Evolutionary conservation across 345 rosid genomes (phyloP), one percentile per base, ranked within the genome.

Genomic region (Citrus trifoliata): DNA sequence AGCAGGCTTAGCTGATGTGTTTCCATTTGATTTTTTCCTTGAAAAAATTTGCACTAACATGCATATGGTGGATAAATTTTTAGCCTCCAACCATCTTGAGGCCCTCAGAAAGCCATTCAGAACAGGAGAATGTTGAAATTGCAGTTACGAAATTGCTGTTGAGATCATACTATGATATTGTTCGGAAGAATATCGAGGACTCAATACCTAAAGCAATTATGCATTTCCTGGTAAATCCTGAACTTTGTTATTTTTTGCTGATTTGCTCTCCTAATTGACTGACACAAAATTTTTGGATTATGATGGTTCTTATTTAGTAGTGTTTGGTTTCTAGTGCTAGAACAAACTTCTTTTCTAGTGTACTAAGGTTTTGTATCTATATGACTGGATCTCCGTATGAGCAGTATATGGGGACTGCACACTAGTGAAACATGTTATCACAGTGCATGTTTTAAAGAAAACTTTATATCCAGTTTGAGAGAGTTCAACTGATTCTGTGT

Each of bases 131-230:
- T 67, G 76, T 93, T 56, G 98, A 97, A 84, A 93, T 94, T 83
- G 83, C 86, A 38, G 86, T 92, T 63, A 97, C 93, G 25, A 97
- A 93, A 87, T 85, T 91, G 81, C 91, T 97, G 40, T 88, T 97
- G 65, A 87, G 85, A 83, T 97, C 99, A 65, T 97, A 97, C 81
- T 97, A 94, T 28, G 97, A 94, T 87, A 93, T 97, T 84, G 99
- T 92, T 38, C 86, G 99, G 83, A 97, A 91, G 90, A 94, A 94
- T 83, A 88, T 97, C 40, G 95, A 92, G 86, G 98, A 97, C 83
- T 84, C 83, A 4, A 81, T 93, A 66, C 99, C 99, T 33, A 97
- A 94, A 88, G 94, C 99, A 74, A 93, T 97, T 77, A 97, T 97
- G 96, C 99, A 94, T 85, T 97, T 97, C 83, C 87, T 97, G 95